Percentiles rank a stretch among this genome's conserved stretches.
Evolutionary conservation across 805 yeast genomes (phyloP).

Genomic region (Hanseniaspora pseudoguilliermondii): DNA sequence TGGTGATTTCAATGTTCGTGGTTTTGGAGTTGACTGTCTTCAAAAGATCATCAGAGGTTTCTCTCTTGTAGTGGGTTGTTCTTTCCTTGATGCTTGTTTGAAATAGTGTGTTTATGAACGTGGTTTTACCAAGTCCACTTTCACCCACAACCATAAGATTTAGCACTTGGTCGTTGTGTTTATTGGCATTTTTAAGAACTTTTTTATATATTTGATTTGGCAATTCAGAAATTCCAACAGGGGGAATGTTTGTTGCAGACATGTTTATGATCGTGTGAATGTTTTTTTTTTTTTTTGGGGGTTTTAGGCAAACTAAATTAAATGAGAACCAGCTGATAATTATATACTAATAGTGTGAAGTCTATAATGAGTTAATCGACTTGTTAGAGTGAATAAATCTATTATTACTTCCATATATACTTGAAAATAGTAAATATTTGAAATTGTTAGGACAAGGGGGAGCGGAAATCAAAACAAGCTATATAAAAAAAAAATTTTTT

Average conservation of each 20-base stretch:
- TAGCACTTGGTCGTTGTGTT: slow-evolving; percentile 54
- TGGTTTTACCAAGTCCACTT: slow-evolving; percentile 84
- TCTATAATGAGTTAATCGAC: no score
- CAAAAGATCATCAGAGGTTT: slow-evolving; percentile 24
- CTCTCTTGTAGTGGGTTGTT: slow-evolving; percentile 21
- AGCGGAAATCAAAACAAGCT: background rate
- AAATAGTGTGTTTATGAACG: slow-evolving; percentile 74
- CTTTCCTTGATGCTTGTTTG: slow-evolving; percentile 55
- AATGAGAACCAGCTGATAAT: no score
- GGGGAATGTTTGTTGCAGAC: slow-evolving; percentile 15
- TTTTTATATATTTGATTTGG: slow-evolving; percentile 71
- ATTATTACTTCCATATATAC: no score
- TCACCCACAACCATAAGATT: slow-evolving; percentile 84
- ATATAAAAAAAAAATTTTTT: background rate
- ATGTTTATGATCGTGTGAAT: background rate
- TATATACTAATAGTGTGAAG: no score
- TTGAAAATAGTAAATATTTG: no score
- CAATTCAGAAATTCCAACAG: slow-evolving; percentile 57
- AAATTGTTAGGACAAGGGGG: no score
- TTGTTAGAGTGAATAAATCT: no score
- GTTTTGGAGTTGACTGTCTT: slow-evolving; percentile 44
- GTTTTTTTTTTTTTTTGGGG: no score
- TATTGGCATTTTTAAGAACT: slow-evolving; percentile 34
- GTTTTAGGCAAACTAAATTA: no score
- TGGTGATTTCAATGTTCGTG: slow-evolving; percentile 62